A percentile compares a stretch with the other conserved stretches of the same genome.
phyloP scores from a whole-genome alignment of 2,329 filamentous ascomycete genomes.

The Ciborinia camelliae region DNA sequence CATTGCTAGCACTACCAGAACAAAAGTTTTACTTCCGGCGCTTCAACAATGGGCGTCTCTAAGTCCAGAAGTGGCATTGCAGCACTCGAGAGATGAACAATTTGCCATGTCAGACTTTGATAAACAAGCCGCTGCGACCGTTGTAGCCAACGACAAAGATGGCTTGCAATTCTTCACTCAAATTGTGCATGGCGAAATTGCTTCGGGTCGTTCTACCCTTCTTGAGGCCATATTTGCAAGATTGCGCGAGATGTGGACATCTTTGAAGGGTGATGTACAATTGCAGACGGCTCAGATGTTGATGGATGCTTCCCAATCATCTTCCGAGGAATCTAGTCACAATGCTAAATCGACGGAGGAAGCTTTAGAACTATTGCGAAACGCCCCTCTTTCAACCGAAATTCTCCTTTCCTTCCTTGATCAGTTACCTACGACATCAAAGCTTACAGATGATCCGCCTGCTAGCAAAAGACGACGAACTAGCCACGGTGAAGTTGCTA shows the following conservation, averaged over 20 bases:
- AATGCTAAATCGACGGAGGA: conserved; percentile 49
- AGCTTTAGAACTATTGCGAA: conserved; percentile 69
- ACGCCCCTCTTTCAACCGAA: conserved; percentile 68
- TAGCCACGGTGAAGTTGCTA: conserved; percentile 66
- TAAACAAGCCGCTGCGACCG: conserved; percentile 48
- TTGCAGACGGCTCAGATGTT: conserved; percentile 59
- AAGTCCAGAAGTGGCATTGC: conserved; percentile 47
- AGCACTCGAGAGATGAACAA: conserved; percentile 48
- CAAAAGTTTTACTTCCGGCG: conserved; percentile 71
- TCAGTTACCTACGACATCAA: conserved; percentile 68
- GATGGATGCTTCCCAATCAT: conserved; percentile 55
- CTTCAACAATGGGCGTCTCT: conserved; percentile 66
- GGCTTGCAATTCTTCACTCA: conserved; percentile 53
- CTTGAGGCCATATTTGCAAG: conserved; percentile 64
- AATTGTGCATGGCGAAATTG: conserved; percentile 46
- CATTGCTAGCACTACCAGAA: conserved; percentile 65
- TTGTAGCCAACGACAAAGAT: conserved; percentile 55
- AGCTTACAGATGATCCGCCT: conserved; percentile 68
- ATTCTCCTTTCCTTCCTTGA: conserved; percentile 71
- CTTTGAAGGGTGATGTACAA: conserved; percentile 62
- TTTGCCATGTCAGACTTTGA: conserved; percentile 49
- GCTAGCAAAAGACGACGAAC: conserved; percentile 76
- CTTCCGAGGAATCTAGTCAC: conserved; percentile 34
- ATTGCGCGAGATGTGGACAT: conserved; percentile 68
- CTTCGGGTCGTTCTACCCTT: conserved; percentile 49